Evolutionary conservation across 805 yeast genomes (phyloP), one percentile per base, ranked within the genome.

Genomic region (Candida takata): DNA sequence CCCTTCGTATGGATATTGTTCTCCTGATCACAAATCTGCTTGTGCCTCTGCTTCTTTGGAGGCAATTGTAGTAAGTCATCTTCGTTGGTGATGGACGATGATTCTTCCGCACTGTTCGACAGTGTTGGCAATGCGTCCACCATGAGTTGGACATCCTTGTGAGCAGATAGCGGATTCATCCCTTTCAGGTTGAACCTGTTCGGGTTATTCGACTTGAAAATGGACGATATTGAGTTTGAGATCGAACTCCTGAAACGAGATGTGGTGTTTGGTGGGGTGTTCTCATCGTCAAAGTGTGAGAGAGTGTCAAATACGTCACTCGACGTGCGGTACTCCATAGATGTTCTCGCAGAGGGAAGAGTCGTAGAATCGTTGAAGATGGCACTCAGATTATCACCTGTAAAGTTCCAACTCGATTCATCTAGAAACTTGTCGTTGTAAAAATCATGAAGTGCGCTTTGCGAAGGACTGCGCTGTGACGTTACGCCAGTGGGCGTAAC

Each of bases 271-370:
- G 24, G 33, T 30, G 24, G 41, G 31, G 15, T 20, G 12, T 13
- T 25, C 29, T 33, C 38, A 24, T 29, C 35, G 16, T 38, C 43
- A 10, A 16, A 18, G n/a, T 33, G 34, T 13, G 49, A 24, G 3
- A 70, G 49, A 5, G 64, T 49, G 11, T 75, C 76, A 16, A 64
- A 44, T 40, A 67, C 61, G 69, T 74, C 71, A 16, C 63, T 42
- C 18, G 65, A 55, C 2, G 62, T 51, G 32, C 74, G 52, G 27
- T 57, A 54, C 32, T 60, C 65, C 33, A 61, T 61, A 8, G 58
- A 48, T 10, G 60, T 56, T 35, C 44, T 38, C 3, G 54, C 51
- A 5, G 54, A 49, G 5, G 47, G 50, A 28, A 51, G 23, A 3
- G 55, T 51, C 4, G 47, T 29, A 3, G 48, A 38, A 12, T 51